Percentiles rank a stretch among this genome's conserved stretches.
Conservation (phyloP, 305 asterid species). For the Solanum chacoense region DNA sequence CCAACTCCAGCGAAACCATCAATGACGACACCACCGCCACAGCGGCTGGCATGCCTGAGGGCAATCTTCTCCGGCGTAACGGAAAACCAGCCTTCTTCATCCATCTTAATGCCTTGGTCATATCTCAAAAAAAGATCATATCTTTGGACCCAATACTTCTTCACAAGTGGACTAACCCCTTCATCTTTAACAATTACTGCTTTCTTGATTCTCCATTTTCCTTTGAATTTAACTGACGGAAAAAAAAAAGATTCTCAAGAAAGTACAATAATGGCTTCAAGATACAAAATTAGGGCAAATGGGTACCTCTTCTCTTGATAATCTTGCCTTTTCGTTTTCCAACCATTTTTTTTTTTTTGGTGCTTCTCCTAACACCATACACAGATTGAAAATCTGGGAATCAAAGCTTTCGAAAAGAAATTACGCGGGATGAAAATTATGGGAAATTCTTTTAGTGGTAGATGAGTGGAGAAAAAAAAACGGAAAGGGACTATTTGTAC, state of each 20-base stretch:
- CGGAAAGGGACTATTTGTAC: background rate
- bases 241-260: background rate
- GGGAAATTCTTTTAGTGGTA: background rate
- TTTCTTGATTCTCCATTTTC: constrained; percentile 16
- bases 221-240: constrained; percentile 21
- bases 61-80: constrained; percentile 90
- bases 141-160: constrained; percentile 69
- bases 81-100: constrained; percentile 95
- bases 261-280: background rate
- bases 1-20: constrained; percentile 82
- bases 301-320: background rate
- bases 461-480: background rate
- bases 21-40: constrained; percentile 51
- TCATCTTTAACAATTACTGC: constrained; percentile 5
- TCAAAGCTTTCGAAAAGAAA: background rate
- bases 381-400: background rate
- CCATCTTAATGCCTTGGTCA: constrained; percentile 59
- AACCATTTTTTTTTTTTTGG: background rate
- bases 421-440: background rate
- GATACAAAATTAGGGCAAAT: background rate
- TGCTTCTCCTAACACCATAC: background rate
- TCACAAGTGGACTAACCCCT: constrained; percentile 51
- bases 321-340: background rate
- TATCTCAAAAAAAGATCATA: constrained; percentile 65
- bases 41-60: constrained; percentile 49